Conservation (phyloP, 352 stramenopile genomes). For the Phytopythium litorale region DNA sequence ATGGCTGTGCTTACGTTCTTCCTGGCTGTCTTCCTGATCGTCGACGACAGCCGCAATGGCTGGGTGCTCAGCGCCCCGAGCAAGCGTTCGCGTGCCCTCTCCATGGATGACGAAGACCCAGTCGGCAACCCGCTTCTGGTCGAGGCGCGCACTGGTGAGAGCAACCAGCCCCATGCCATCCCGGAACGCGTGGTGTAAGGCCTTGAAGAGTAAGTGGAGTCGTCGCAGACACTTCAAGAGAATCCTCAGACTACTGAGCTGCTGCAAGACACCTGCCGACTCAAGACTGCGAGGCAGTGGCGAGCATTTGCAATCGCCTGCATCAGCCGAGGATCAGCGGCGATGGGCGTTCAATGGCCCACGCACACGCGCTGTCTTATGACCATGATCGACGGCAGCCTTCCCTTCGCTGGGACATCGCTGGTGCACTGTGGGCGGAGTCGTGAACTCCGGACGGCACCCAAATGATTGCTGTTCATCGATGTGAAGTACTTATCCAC, state of each 20-base stretch:
- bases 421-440: not conserved
- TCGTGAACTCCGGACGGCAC: not conserved
- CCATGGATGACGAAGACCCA: conserved; percentile 59
- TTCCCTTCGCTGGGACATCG: not conserved
- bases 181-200: conserved; percentile 4
- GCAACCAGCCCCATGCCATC: not conserved
- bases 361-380: not conserved
- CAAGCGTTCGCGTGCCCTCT: conserved; percentile 44
- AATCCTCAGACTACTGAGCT: not conserved
- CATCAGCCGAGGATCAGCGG: not conserved
- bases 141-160: conserved; percentile 15
- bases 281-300: not conserved
- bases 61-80: conserved; percentile 59
- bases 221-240: not conserved
- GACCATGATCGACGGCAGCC: not conserved
- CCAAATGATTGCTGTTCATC: not conserved
- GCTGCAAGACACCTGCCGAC: not conserved
- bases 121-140: conserved; percentile 33
- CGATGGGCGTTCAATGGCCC: conserved; percentile 5
- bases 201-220: not conserved
- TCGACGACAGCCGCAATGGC: conserved; percentile 52
- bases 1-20: conserved; percentile 67
- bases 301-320: not conserved
- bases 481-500: conserved; percentile 2
- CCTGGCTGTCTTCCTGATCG: conserved; percentile 62